A percentile compares a stretch with the other conserved stretches of the same genome.
phyloP scores from a whole-genome alignment of 2,329 filamentous ascomycete species.

The Colletotrichum tanaceti region DNA sequence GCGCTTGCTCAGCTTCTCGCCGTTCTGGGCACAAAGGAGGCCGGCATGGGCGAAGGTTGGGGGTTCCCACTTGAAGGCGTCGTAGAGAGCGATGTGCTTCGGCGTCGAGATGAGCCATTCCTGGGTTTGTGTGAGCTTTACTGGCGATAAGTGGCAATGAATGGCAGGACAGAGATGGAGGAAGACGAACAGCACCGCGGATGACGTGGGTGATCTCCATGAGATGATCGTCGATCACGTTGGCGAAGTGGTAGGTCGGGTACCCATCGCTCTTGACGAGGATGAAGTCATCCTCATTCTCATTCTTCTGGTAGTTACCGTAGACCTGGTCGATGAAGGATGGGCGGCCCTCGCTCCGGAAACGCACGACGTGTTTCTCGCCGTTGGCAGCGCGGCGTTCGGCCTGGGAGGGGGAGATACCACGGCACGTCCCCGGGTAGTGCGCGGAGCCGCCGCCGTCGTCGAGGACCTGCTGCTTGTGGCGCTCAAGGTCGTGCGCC shows the following conservation, averaged over 20 bases:
- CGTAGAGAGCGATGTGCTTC: slow-evolving; percentile 75
- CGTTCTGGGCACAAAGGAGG: slow-evolving; percentile 74
- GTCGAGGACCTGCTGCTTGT: slow-evolving; percentile 72
- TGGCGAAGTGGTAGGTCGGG: slow-evolving; percentile 97
- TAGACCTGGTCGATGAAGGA: slow-evolving; percentile 84
- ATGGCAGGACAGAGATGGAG: not conserved
- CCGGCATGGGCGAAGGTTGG: slow-evolving; percentile 86
- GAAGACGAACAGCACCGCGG: slow-evolving; percentile 78
- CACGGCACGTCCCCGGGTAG: slow-evolving; percentile 76
- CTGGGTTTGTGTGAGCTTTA: slow-evolving; percentile 49
- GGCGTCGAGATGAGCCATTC: slow-evolving; percentile 98
- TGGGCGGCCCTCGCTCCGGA: slow-evolving; percentile 73
- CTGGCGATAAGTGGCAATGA: not conserved
- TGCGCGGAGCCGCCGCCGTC: slow-evolving; percentile 54
- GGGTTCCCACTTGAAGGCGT: slow-evolving; percentile 79
- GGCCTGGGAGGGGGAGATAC: slow-evolving; percentile 74
- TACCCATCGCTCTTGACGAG: slow-evolving; percentile 91
- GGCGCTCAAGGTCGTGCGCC: slow-evolving; percentile 73
- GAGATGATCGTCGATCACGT: slow-evolving; percentile 93
- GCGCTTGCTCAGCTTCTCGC: slow-evolving; percentile 88
- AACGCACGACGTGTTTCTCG: slow-evolving; percentile 80
- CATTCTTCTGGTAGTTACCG: slow-evolving; percentile 69
- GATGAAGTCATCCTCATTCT: slow-evolving; percentile 81
- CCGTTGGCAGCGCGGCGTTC: slow-evolving; percentile 75
- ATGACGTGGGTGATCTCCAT: slow-evolving; percentile 98